These are phyloP conservation scores for Mortierella sp. DNA, from an alignment of 371 early-diverging fungal genomes.

Conservation along the genomic window DNA sequence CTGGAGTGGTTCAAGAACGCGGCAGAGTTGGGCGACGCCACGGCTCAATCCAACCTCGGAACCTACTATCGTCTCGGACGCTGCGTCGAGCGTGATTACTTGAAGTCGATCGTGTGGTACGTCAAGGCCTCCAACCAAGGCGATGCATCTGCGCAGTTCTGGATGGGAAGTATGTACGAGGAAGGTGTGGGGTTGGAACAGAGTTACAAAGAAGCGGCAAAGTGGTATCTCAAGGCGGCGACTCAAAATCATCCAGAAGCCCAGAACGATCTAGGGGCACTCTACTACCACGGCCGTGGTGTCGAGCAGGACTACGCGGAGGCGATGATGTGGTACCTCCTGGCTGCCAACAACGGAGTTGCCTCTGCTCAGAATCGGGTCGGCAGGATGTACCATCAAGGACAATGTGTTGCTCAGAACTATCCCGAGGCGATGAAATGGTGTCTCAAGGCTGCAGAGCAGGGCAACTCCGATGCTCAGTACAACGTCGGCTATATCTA, in stretches of 20 bases:
- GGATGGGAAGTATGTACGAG: constrained; percentile 73
- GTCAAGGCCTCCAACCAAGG: constrained; percentile 25
- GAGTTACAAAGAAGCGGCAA: neutral
- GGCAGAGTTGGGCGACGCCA: too few relatives aligned
- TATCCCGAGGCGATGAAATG: too few relatives aligned
- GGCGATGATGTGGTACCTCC: constrained; percentile 58
- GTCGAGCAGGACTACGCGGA: constrained; percentile 52
- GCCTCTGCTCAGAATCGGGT: too few relatives aligned
- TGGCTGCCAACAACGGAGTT: too few relatives aligned
- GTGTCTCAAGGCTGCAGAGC: too few relatives aligned
- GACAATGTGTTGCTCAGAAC: too few relatives aligned
- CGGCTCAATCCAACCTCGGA: too few relatives aligned
- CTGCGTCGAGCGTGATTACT: too few relatives aligned
- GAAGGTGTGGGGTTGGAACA: constrained; percentile 74
- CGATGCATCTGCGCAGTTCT: neutral
- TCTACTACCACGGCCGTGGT: constrained; percentile 62
- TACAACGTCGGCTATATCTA: constrained; percentile 64
- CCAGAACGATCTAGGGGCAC: constrained; percentile 62
- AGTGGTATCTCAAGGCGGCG: constrained; percentile 47
- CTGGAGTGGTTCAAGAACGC: neutral
- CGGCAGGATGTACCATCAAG: too few relatives aligned
- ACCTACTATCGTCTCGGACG: too few relatives aligned
- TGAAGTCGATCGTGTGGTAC: too few relatives aligned
- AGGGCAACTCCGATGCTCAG: constrained; percentile 56
- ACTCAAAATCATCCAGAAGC: constrained; percentile 62